Conservation (phyloP, 2,329 filamentous ascomycete species). For the Talaromyces rugulosus region DNA sequence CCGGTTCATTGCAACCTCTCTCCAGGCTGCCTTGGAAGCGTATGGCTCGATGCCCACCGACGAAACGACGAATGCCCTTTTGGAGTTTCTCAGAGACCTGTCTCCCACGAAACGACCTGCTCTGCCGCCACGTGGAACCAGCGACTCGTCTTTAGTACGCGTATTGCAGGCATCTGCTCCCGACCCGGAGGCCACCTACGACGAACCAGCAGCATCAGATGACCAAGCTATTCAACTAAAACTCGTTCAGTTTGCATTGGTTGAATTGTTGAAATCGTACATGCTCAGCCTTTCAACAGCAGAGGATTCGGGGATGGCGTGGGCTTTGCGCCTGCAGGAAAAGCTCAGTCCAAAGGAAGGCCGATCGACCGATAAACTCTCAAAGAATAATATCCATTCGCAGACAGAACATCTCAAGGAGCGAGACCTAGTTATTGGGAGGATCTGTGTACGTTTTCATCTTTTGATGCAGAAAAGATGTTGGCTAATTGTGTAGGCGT, state of each 20-base stretch:
- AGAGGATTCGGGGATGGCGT: slow-evolving; percentile 38
- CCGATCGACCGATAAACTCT: slow-evolving; percentile 24
- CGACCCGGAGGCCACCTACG: slow-evolving; percentile 52
- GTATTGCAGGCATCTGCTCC: slow-evolving; percentile 39
- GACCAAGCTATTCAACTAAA: slow-evolving; percentile 51
- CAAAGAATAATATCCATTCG: slow-evolving; percentile 50
- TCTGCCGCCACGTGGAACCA: slow-evolving; percentile 56
- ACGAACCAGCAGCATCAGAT: slow-evolving; percentile 39
- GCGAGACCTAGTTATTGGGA: slow-evolving; percentile 54
- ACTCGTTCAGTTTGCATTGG: slow-evolving; percentile 59
- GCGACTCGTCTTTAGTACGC: slow-evolving; percentile 39
- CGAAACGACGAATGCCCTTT: slow-evolving; percentile 54
- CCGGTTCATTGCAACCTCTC: slow-evolving; percentile 59
- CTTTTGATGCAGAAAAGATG: not conserved
- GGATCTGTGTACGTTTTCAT: slow-evolving; percentile 43
- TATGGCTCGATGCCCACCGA: slow-evolving; percentile 55
- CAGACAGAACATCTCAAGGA: slow-evolving; percentile 47
- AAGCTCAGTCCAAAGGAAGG: slow-evolving; percentile 47
- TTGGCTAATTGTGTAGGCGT: slow-evolving; percentile 29
- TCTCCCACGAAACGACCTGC: slow-evolving; percentile 56
- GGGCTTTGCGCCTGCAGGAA: slow-evolving; percentile 52
- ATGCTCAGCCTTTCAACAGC: slow-evolving; percentile 39
- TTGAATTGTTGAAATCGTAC: slow-evolving; percentile 60
- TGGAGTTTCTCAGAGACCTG: slow-evolving; percentile 56
- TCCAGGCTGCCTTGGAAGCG: slow-evolving; percentile 58